Evolutionary conservation across 2,329 filamentous ascomycete species (phyloP), one percentile per base, ranked within the genome.

Genomic region (Pseudodiploospora longispora): DNA sequence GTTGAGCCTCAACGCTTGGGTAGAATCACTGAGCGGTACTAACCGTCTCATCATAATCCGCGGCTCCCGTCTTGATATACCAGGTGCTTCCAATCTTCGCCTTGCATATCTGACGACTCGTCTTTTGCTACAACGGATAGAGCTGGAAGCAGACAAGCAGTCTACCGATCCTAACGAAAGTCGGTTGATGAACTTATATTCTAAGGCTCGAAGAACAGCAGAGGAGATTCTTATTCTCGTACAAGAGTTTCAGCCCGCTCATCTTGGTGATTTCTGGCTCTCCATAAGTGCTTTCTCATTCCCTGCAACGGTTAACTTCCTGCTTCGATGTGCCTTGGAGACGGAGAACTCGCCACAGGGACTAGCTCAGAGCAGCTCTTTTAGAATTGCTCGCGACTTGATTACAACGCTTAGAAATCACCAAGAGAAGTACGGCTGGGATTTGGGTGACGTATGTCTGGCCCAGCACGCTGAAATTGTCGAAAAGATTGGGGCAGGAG

Each of bases 211-310:
- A 1, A 55, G 66, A 8, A 66, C 68, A 0, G 67, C 70, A 0
- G 71, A 76, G 45, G 70, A 75, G 1, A 73, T 76, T 10, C 62
- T 75, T 0, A 57, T 68, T 4, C 52, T 76, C 3, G 61, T 70
- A 0, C 70, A 71, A 37, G 71, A 74, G 38, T 54, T 77, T 0
- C 56, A 63, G 4, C 59, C 62, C 4, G 42, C 59, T 1, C 69
- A 74, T 10, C 57, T 75, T 0, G 58, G 61, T 3, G 74, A 70
- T 39, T 76, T 74, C 46, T 77, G 72, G 72, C 58, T 75, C 2
- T 65, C 74, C 0, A 61, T 69, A 3, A 63, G 64, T 33, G 65
- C 71, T 0, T 76, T 74, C 43, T 60, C 66, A 1, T 65, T 74
- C n/a, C 65, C 71, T 0, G 68, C 70, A 2, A 70, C 74, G 0